Percentiles rank a stretch among this genome's conserved stretches.
phyloP scores from a whole-genome alignment of 805 yeast genomes.

The Wickerhamiella vanderwaltii region DNA sequence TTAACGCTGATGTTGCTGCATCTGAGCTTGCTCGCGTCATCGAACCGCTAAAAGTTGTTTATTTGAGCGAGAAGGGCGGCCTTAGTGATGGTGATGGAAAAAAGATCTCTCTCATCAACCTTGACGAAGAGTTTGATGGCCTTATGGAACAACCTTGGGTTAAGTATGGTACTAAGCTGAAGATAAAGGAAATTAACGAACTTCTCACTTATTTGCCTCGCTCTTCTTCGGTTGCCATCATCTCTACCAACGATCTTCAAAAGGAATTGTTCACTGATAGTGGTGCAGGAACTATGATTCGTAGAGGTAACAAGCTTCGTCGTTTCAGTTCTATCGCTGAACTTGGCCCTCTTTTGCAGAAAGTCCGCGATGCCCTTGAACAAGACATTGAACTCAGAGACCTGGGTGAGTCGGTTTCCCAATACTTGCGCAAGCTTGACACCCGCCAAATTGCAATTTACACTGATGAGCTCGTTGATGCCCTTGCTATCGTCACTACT shows the following conservation, averaged over 20 bases:
- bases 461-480: conserved; percentile 94
- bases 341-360: conserved; percentile 41
- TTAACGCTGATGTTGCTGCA: conserved; percentile 98
- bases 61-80: conserved; percentile 96
- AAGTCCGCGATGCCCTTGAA: conserved; percentile 60
- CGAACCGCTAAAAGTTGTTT: conserved; percentile 93
- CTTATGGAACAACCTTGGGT: conserved; percentile 94
- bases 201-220: conserved; percentile 88
- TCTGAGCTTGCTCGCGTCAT: conserved; percentile 94
- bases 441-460: conserved; percentile 39
- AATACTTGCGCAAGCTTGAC: conserved; percentile 66
- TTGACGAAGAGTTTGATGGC: conserved; percentile 91
- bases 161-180: conserved; percentile 94
- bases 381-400: conserved; percentile 64
- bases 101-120: conserved; percentile 75
- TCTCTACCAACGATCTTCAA: conserved; percentile 87
- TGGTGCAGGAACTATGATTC: conserved; percentile 97
- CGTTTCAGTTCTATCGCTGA: conserved; percentile 53
- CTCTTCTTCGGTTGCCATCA: conserved; percentile 95
- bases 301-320: conserved; percentile 87
- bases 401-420: conserved; percentile 63
- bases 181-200: conserved; percentile 93
- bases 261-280: conserved; percentile 96
- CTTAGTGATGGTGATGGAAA: conserved; percentile 85
- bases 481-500: conserved; percentile 68